Evolutionary conservation across 2,329 filamentous ascomycete genomes (phyloP).

Genomic region (Botryotinia convoluta): DNA sequence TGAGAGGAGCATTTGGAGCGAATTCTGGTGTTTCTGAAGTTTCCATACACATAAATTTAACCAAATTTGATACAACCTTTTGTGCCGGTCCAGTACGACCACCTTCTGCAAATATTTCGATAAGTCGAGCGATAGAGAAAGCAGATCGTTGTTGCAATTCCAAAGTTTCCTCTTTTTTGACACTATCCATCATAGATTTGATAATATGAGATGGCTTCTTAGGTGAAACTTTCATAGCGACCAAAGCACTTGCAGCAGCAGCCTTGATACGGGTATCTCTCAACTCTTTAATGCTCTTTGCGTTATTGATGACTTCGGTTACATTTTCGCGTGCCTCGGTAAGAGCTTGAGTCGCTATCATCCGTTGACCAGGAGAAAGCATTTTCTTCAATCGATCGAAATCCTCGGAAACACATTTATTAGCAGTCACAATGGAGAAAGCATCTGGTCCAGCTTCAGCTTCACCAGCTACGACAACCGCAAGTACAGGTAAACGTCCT

Average conservation of each 20-base stretch:
- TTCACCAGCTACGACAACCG: slow-evolving; percentile 92
- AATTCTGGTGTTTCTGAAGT: slow-evolving; percentile 98
- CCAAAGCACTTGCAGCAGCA: slow-evolving; percentile 80
- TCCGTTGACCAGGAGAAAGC: slow-evolving; percentile 82
- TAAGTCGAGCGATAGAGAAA: slow-evolving; percentile 75
- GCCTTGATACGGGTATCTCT: slow-evolving; percentile 85
- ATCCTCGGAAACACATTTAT: slow-evolving; percentile 81
- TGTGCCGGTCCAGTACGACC: slow-evolving; percentile 84
- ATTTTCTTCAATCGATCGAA: slow-evolving; percentile 85
- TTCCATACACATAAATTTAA: slow-evolving; percentile 97
- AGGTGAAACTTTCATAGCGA: slow-evolving; percentile 81
- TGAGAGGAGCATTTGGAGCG: slow-evolving; percentile 73
- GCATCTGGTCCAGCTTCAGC: slow-evolving; percentile 86
- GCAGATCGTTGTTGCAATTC: slow-evolving; percentile 86
- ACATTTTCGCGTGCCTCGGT: slow-evolving; percentile 73
- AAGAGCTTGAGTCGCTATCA: slow-evolving; percentile 77
- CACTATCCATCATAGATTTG: slow-evolving; percentile 96
- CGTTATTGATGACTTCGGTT: slow-evolving; percentile 72
- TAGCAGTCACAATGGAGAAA: slow-evolving; percentile 83
- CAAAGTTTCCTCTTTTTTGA: slow-evolving; percentile 90
- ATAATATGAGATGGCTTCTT: slow-evolving; percentile 94
- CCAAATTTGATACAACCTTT: slow-evolving; percentile 91
- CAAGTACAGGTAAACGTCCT: slow-evolving; percentile 72
- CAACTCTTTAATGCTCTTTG: slow-evolving; percentile 72
- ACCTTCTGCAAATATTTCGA: slow-evolving; percentile 79